Conservation (phyloP, 2,329 filamentous ascomycete species). For the Escovopsis sp. region DNA sequence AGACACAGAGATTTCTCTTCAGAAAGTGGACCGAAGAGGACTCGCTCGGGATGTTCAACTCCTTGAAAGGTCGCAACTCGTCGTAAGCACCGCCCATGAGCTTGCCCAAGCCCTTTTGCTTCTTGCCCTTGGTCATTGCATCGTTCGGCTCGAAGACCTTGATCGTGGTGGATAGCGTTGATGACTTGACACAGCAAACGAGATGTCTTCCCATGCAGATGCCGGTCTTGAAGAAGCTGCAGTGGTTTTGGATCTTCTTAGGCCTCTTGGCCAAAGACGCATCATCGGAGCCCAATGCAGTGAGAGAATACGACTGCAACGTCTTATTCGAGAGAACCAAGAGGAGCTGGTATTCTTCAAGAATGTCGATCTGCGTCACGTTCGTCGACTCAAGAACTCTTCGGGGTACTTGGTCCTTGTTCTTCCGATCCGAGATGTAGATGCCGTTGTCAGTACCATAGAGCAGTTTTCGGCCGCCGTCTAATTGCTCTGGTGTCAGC, state of each 20-base stretch:
- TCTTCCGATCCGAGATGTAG: slow-evolving; percentile 80
- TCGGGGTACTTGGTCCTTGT: slow-evolving; percentile 66
- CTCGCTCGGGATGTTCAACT: slow-evolving; percentile 97
- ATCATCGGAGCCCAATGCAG: slow-evolving; percentile 75
- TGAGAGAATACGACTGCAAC: slow-evolving; percentile 74
- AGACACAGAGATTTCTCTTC: slow-evolving; percentile 90
- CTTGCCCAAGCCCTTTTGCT: slow-evolving; percentile 87
- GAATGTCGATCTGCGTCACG: slow-evolving; percentile 89
- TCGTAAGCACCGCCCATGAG: slow-evolving; percentile 92
- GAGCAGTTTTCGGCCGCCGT: slow-evolving; percentile 87
- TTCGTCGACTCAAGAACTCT: slow-evolving; percentile 73
- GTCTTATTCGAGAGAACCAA: slow-evolving; percentile 89
- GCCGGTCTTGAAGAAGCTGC: slow-evolving; percentile 96
- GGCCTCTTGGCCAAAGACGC: slow-evolving; percentile 68
- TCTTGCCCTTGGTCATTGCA: slow-evolving; percentile 82
- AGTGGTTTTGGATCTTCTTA: slow-evolving; percentile 93
- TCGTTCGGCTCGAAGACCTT: slow-evolving; percentile 99
- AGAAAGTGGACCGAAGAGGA: slow-evolving; percentile 98
- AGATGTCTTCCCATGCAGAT: slow-evolving; percentile 89
- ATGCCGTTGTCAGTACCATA: slow-evolving; percentile 92
- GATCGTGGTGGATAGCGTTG: slow-evolving; percentile 84
- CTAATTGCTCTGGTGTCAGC: slow-evolving; percentile 25
- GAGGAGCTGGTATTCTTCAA: slow-evolving; percentile 88
- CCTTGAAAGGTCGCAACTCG: slow-evolving; percentile 91
- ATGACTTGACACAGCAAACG: slow-evolving; percentile 93